A percentile compares a stretch with the other conserved stretches of the same genome.
Evolutionary conservation across 331 rosid species (phyloP).

Genomic region (Telfairia occidentalis): DNA sequence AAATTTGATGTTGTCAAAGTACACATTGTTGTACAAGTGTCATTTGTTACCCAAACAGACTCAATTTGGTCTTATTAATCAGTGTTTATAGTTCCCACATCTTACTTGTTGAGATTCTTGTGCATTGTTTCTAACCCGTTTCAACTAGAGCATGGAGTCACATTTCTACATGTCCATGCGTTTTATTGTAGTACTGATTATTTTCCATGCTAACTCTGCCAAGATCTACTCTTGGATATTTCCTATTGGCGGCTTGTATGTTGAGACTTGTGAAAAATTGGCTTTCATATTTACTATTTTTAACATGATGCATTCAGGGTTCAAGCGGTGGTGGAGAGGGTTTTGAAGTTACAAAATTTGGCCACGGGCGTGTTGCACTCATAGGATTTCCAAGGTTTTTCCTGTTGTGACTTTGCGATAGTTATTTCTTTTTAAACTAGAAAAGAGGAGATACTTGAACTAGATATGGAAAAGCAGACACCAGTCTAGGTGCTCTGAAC

Average conservation of each 20-base stretch:
- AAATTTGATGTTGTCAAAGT: background rate
- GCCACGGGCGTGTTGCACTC: constrained; percentile 97
- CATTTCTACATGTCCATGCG: background rate
- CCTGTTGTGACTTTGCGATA: constrained; percentile 6
- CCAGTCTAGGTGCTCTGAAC: background rate
- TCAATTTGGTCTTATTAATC: background rate
- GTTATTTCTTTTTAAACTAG: background rate
- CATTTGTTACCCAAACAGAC: background rate
- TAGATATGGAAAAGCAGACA: background rate
- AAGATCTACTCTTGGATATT: background rate
- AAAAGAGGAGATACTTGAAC: background rate
- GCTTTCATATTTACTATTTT: constrained; percentile 7
- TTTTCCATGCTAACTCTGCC: background rate
- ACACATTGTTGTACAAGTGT: background rate
- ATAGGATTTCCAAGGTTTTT: constrained; percentile 96
- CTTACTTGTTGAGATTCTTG: background rate
- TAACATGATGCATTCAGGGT: constrained; percentile 44
- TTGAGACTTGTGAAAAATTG: background rate
- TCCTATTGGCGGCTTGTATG: background rate
- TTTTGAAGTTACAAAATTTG: constrained; percentile 94
- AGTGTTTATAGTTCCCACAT: background rate
- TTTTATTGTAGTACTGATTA: background rate
- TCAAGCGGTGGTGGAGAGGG: constrained; percentile 98
- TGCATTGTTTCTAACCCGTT: background rate
- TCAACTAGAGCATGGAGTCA: background rate